Evolutionary conservation across 164 flowering plant genomes (phyloP).

Genomic region (Echeveria elegans): DNA sequence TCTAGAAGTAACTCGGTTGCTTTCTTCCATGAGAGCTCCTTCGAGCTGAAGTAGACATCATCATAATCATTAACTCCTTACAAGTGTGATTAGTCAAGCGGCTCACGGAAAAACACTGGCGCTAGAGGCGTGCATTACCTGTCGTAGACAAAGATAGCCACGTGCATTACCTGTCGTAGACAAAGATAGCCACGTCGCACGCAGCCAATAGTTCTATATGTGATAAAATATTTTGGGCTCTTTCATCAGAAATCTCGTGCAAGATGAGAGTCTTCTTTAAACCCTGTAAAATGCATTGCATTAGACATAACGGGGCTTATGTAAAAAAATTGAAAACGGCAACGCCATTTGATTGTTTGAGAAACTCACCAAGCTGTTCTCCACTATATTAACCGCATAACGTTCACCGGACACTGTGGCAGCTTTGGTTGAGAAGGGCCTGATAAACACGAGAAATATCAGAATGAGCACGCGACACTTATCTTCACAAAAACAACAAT

Average conservation of each 20-base stretch:
- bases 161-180: slow-evolving; percentile 66
- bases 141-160: slow-evolving; percentile 84
- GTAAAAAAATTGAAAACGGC: neutral
- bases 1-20: slow-evolving; percentile 69
- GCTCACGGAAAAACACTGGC: neutral
- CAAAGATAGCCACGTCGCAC: slow-evolving; percentile 83
- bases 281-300: slow-evolving; percentile 33
- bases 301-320: neutral
- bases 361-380: slow-evolving; percentile 2
- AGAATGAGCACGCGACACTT: too few relatives aligned
- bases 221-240: slow-evolving; percentile 39
- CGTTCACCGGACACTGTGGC: neutral
- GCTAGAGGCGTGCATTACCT: slow-evolving; percentile 33
- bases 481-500: neutral
- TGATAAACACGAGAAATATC: neutral
- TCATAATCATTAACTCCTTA: neutral
- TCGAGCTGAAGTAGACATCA: slow-evolving; percentile 44
- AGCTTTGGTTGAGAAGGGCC: neutral
- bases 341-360: neutral
- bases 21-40: slow-evolving; percentile 69
- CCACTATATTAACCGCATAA: neutral
- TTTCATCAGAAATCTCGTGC: slow-evolving; percentile 76
- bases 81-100: neutral
- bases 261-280: slow-evolving; percentile 61
- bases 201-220: slow-evolving; percentile 68